Evolutionary conservation across 139 green algal genomes (phyloP).

Genomic region (Closterium sp.): DNA sequence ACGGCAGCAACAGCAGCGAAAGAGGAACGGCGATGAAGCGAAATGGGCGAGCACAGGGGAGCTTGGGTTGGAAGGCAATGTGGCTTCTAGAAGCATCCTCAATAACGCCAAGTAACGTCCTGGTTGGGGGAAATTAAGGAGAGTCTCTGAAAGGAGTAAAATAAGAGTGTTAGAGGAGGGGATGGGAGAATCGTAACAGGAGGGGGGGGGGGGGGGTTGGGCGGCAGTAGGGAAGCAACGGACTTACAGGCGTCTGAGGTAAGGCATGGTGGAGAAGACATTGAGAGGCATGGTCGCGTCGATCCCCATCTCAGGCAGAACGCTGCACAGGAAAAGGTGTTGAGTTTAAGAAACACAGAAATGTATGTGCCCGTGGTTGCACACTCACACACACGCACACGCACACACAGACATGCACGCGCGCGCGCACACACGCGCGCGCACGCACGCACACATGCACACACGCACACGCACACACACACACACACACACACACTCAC

Average conservation of each 20-base stretch:
- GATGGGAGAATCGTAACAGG: background rate
- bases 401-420: too few relatives aligned
- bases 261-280: background rate
- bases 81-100: background rate
- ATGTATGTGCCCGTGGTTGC: background rate
- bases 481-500: too few relatives aligned
- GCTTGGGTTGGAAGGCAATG: too few relatives aligned
- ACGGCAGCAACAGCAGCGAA: background rate
- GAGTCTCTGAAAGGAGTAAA: background rate
- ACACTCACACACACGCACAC: too few relatives aligned
- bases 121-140: background rate
- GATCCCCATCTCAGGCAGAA: background rate
- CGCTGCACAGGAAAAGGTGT: background rate
- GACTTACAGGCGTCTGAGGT: background rate
- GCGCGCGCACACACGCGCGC: too few relatives aligned
- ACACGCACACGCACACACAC: too few relatives aligned
- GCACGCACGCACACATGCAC: too few relatives aligned
- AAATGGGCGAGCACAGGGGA: background rate
- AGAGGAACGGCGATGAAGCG: too few relatives aligned
- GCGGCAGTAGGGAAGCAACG: background rate
- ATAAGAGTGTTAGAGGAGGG: background rate
- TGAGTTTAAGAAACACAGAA: background rate
- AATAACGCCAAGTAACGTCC: too few relatives aligned
- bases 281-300: background rate
- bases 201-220: too few relatives aligned